Evolutionary conservation across 441 rosid species (phyloP).

Genomic region (Isatis lusitanica): DNA sequence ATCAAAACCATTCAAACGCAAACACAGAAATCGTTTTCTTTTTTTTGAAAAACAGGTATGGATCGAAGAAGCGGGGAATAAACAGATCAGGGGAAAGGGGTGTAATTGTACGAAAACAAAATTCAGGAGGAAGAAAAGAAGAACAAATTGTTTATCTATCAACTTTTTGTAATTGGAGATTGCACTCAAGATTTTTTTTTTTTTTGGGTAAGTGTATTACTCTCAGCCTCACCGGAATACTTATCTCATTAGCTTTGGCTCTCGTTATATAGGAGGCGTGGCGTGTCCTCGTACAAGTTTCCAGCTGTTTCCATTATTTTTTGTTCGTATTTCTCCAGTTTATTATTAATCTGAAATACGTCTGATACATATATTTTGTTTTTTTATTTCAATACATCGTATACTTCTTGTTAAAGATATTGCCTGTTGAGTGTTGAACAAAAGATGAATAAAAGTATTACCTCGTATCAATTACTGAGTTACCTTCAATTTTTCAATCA

Average conservation of each 20-base stretch:
- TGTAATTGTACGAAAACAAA: background rate
- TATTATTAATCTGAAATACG: background rate
- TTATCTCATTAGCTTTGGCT: background rate
- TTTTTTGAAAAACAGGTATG: background rate
- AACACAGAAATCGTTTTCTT: background rate
- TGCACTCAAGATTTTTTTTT: slow-evolving; percentile 2
- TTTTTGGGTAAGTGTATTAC: background rate
- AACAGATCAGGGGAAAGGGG: background rate
- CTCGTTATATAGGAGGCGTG: slow-evolving; percentile 18
- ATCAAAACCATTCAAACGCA: slow-evolving; percentile 11
- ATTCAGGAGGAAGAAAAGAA: background rate
- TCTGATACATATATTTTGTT: background rate
- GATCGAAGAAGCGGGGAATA: background rate
- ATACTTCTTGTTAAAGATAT: background rate
- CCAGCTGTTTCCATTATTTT: background rate
- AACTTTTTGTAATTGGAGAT: background rate
- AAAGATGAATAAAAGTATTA: background rate
- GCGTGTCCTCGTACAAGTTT: slow-evolving; percentile 7
- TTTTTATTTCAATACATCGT: background rate
- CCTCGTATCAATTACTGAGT: background rate
- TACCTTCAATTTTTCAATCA: background rate
- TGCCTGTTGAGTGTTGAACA: background rate
- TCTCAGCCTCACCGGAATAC: slow-evolving; percentile 33
- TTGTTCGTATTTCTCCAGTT: slow-evolving; percentile 5
- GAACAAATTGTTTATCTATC: background rate